phyloP scores from a whole-genome alignment of 441 rosid genomes.

The Syzygium syzygioides region DNA sequence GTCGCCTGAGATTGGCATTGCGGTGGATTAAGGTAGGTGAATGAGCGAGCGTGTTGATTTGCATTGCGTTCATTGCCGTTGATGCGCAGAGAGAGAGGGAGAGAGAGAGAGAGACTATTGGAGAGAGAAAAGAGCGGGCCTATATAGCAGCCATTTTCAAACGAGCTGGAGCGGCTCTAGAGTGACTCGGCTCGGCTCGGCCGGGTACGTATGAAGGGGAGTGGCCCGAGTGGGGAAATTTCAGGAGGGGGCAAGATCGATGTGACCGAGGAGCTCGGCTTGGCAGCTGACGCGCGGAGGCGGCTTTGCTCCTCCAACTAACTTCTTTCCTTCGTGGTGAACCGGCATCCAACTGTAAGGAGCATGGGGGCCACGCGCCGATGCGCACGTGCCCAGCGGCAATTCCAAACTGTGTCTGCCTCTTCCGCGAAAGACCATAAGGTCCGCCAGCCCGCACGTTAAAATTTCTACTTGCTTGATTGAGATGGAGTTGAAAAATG shows the following conservation, averaged over 20 bases:
- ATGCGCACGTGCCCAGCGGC: slow-evolving; percentile 1
- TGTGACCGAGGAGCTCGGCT: not conserved
- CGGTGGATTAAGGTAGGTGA: slow-evolving; percentile 1
- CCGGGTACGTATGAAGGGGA: not conserved
- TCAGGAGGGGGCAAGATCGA: not conserved
- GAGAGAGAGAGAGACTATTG: not conserved
- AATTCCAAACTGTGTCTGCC: not conserved
- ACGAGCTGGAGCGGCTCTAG: not conserved
- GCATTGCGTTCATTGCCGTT: slow-evolving; percentile 13
- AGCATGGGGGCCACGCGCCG: not conserved
- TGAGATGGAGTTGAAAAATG: not conserved
- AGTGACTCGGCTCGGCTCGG: slow-evolving; percentile 2
- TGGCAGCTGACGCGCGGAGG: not conserved
- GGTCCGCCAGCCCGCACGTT: not conserved
- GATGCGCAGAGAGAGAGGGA: not conserved
- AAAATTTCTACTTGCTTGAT: not conserved
- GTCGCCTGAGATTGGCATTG: slow-evolving; percentile 12
- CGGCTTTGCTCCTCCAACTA: not conserved
- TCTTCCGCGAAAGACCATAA: not conserved
- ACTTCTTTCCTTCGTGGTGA: not conserved
- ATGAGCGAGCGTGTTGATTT: slow-evolving; percentile 21
- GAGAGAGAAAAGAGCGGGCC: not conserved
- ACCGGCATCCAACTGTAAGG: not conserved
- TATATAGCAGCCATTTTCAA: not conserved
- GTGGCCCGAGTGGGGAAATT: not conserved